Conservation (phyloP, 2,329 filamentous ascomycete species). For the Sphaceloma murrayae region DNA sequence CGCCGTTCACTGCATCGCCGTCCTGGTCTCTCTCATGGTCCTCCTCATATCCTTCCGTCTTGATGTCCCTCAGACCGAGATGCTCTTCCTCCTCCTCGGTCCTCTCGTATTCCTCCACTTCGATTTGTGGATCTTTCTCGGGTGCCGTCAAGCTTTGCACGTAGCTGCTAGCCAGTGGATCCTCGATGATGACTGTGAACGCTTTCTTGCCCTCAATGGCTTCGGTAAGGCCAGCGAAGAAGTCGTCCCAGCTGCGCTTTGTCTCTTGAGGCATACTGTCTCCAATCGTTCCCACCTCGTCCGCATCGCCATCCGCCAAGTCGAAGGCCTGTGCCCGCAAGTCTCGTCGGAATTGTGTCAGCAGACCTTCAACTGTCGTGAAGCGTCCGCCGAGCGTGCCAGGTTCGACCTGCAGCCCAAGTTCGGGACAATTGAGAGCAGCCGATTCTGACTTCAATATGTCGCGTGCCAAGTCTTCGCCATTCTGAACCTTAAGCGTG, state of each 20-base stretch:
- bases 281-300: conserved; percentile 45
- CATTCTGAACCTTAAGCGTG: conserved; percentile 58
- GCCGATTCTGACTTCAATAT: conserved; percentile 96
- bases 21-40: conserved; percentile 19
- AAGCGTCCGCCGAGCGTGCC: conserved; percentile 93
- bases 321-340: conserved; percentile 82
- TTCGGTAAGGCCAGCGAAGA: conserved; percentile 66
- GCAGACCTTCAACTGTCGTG: conserved; percentile 88
- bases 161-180: conserved; percentile 87
- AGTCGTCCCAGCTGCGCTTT: conserved; percentile 64
- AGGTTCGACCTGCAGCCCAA: conserved; percentile 78
- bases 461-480: conserved; percentile 73
- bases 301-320: conserved; percentile 45
- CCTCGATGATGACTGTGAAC: conserved; percentile 75
- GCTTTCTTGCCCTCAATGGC: conserved; percentile 72
- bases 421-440: conserved; percentile 73
- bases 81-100: conserved; percentile 92
- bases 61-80: conserved; percentile 84
- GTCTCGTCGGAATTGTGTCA: conserved; percentile 87
- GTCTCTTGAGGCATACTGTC: conserved; percentile 64
- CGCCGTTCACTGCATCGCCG: neutral
- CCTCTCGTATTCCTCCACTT: conserved; percentile 70
- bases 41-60: conserved; percentile 70
- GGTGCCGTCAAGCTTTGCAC: conserved; percentile 76
- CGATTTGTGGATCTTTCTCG: conserved; percentile 76